Base-by-base conservation (phyloP, 1,284 basidiomycete genomes). In the Hypsizygus ulmarius region DNA sequence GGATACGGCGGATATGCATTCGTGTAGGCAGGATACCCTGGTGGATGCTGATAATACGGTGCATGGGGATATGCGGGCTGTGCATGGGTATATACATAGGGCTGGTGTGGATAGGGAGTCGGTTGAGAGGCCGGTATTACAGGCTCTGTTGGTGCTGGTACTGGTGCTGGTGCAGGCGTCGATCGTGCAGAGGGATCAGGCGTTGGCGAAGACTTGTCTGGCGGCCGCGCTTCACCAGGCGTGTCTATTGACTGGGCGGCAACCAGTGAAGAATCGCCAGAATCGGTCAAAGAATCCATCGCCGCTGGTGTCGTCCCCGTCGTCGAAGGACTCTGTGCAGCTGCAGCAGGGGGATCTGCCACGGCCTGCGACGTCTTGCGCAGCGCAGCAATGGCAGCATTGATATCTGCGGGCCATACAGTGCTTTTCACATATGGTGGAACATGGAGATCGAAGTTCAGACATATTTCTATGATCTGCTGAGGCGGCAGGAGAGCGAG, bases 381-480 rank as follows among this genome's bases (percentile, higher is more conserved):
- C 56, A 87, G 64, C 27, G 71, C 68, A 38, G 73, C 72, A 55
- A 87, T 84, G 39, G 79, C 82, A 48, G 74, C 76, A 47, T 76
- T 73, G 43, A 90, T 70, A 59, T 89, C 82, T 27, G 69, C 60
- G 7, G 87, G 87, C 84, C 87, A 90, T 63, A 88, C 65, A 18
- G 77, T 68, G 45, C 69, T 72, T 62, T 78, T 79, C 42, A 82
- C 62, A 53, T 81, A 78, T 27, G 73, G 65, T 4, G 85, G 81
- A 1, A 79, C 81, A 67, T 87, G 77, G 7, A 78, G 64, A 57
- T 90, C 87, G 55, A 88, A 81, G 21, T 74, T 73, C 41, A 90
- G 72, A 59, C 87, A 87, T 54, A 89, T 79, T 54, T 89, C 86
- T 57, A 88, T 83, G 59, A 89, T 75, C 66, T 87, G 83, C 39